Evolutionary conservation across 2,329 filamentous ascomycete genomes (phyloP).

Genomic region (Bipolaris bicolor): DNA sequence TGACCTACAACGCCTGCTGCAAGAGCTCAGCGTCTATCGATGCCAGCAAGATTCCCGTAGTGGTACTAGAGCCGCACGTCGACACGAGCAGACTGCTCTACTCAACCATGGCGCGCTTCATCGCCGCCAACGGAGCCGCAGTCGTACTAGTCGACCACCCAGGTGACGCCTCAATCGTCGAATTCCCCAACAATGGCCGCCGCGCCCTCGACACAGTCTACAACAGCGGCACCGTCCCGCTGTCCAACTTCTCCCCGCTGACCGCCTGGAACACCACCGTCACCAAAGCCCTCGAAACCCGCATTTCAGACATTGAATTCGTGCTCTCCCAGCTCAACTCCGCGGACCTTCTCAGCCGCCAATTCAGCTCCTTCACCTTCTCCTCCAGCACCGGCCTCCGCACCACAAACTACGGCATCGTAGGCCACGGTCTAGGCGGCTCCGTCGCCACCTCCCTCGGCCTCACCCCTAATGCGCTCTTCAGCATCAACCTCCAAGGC

Average conservation of each 20-base stretch:
- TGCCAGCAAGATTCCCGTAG: conserved; percentile 18
- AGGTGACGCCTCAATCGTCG: conserved; percentile 54
- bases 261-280: conserved; percentile 26
- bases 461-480: background rate
- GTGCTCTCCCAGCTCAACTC: conserved; percentile 22
- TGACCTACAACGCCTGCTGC: conserved; percentile 29
- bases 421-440: conserved; percentile 42
- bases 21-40: conserved; percentile 11
- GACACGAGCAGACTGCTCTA: conserved; percentile 55
- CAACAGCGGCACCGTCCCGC: conserved; percentile 23
- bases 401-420: conserved; percentile 17
- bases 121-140: conserved; percentile 56
- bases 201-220: conserved; percentile 24
- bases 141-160: conserved; percentile 60
- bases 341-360: background rate
- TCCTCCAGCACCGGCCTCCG: conserved; percentile 3
- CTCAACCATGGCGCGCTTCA: conserved; percentile 51
- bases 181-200: conserved; percentile 43
- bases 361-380: conserved; percentile 25
- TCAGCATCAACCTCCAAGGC: conserved; percentile 37
- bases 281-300: conserved; percentile 17
- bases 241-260: conserved; percentile 24
- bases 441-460: conserved; percentile 28
- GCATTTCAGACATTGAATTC: conserved; percentile 27
- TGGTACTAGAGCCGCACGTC: conserved; percentile 57